Conservation (phyloP, 345 rosid species). For the Brassica napus region DNA sequence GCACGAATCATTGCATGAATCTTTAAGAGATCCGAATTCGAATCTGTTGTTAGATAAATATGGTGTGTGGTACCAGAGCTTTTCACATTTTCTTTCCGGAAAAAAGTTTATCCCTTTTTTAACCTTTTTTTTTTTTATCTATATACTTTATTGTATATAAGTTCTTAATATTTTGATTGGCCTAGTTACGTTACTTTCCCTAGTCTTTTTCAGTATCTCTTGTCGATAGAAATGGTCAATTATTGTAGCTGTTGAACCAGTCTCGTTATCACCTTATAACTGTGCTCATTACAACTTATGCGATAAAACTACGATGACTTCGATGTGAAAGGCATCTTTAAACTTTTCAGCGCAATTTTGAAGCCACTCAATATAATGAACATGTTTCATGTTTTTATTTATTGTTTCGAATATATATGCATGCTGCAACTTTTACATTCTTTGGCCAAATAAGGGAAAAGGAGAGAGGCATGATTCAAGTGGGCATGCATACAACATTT, state of each 20-base stretch:
- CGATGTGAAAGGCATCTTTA: too few species aligned
- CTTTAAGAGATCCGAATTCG: too few species aligned
- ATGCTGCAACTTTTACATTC: constrained; percentile 1
- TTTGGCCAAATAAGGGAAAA: not conserved
- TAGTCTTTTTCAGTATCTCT: constrained; percentile 30
- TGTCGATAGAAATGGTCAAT: not conserved
- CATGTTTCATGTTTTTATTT: constrained; percentile 1
- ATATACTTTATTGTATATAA: not conserved
- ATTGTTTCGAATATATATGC: not conserved
- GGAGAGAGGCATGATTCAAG: constrained; percentile 2
- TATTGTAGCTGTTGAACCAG: constrained; percentile 28
- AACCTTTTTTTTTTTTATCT: too few species aligned
- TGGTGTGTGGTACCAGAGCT: too few species aligned
- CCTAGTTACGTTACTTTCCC: constrained; percentile 16
- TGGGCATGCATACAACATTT: constrained; percentile 28
- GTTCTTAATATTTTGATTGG: not conserved
- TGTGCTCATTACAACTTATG: not conserved
- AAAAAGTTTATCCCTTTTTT: too few species aligned
- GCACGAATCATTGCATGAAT: not conserved
- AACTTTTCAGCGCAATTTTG: too few species aligned
- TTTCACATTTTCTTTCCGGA: too few species aligned
- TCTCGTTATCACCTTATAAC: not conserved
- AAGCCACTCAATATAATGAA: not conserved
- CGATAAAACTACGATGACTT: not conserved
- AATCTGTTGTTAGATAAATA: too few species aligned